Base-by-base conservation (phyloP, 2,329 filamentous ascomycete species). In the Cladosporium sp. region DNA sequence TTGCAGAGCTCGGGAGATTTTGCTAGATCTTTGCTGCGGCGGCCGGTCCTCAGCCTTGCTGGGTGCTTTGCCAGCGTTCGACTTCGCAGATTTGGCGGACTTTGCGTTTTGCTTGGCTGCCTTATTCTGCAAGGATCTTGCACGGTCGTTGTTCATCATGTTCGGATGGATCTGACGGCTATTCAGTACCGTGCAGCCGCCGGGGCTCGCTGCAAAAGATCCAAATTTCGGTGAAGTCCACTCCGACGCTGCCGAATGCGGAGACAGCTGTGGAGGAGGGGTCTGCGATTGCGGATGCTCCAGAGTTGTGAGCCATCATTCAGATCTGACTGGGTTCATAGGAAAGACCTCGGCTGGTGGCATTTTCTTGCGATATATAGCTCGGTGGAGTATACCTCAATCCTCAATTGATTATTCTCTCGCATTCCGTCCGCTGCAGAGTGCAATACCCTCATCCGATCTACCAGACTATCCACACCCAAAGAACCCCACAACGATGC, bases 401-500 rank as follows among this genome's bases (percentile, higher is more conserved):
- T n/a, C n/a, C n/a, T 7, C 22, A 28, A 28, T 28, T 28, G 22
- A 28, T 28, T 7, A 5, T 28, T 5, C 22, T 2, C 5, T 28
- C 22, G 7, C 22, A 28, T 28, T 28, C 2, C 5, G 5, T 28
- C 2, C 22, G 22, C 22, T 35, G 9, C 34, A 35, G 34, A 35
- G 9, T 4, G 22, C 22, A 5, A 4, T 28, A 28, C 1, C 6
- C n/a, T 35, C 34, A 38, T 14, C 11, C 35, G 16, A 8, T 14
- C 35, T 1, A 9, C 35, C 35, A 38, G 35, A 14, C 1, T 3
- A n/a, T 38, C n/a, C 4, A 38, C 35, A 13, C 7, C 35, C n/a
- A 14, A 13, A 2, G 16, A 2, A 18, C 10, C n/a, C 52, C 44
- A 41, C 54, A 58, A 70, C 34, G 16, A 82, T 82, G 78, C 77